Conservation (phyloP, 805 yeast species). For the Starmerella cellae region DNA sequence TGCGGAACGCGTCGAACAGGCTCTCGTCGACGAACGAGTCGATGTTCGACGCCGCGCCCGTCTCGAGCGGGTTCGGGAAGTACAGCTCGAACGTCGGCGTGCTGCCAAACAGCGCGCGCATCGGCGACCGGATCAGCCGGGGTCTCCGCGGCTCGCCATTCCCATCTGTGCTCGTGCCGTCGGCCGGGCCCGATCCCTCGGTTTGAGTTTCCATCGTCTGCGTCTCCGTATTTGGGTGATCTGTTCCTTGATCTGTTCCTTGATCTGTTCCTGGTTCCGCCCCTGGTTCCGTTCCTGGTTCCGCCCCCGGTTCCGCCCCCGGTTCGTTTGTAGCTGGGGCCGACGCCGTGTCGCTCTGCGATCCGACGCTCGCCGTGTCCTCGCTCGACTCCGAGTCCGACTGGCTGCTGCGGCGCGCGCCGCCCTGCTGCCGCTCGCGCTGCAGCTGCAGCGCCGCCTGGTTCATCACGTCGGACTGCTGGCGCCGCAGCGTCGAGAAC, state of each 20-base stretch:
- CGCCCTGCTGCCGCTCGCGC: neutral
- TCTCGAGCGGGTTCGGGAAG: neutral
- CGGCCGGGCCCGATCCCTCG: no score
- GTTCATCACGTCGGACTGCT: conserved; percentile 2
- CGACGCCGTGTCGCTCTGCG: neutral
- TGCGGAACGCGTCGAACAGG: conserved; percentile 5
- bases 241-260: no score
- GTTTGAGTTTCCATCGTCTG: no score
- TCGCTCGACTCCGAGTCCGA: no score
- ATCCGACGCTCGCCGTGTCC: no score
- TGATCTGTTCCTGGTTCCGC: no score
- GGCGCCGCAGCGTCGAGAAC: conserved; percentile 1
- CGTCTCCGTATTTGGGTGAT: no score
- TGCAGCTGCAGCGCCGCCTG: neutral
- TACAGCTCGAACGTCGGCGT: neutral
- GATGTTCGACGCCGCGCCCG: neutral
- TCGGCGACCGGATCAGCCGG: neutral
- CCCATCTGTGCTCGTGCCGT: no score
- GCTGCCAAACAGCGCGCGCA: neutral
- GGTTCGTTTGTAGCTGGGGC: neutral
- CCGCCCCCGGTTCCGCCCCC: neutral
- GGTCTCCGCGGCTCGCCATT: neutral
- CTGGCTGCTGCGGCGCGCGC: no score
- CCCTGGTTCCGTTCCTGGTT: neutral
- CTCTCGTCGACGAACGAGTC: neutral